These are phyloP conservation scores for Pseudogymnoascus sp. DNA, from an alignment of 2,329 filamentous ascomycete species.

Conservation along the genomic window DNA sequence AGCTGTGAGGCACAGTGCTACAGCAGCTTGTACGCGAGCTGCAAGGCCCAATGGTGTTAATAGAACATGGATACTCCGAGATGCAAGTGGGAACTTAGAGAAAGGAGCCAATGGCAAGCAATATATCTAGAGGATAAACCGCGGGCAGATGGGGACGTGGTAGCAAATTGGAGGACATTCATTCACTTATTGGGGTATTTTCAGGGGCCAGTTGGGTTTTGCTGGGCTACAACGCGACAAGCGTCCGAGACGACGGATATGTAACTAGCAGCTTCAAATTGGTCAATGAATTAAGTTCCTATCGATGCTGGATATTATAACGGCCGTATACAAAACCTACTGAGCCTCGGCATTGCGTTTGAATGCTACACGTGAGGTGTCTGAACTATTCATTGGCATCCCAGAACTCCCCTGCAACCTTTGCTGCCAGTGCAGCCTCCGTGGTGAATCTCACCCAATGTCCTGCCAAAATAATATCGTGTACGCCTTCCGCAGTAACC, in stretches of 20 bases:
- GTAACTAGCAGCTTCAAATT: not conserved
- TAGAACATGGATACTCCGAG: not conserved
- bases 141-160: not conserved
- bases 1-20: not conserved
- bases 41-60: not conserved
- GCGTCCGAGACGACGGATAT: not conserved
- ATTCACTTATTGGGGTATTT: not conserved
- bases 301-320: not conserved
- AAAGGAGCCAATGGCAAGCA: not conserved
- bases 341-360: not conserved
- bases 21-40: not conserved
- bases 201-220: not conserved
- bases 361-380: not conserved
- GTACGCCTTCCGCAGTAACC: conserved; percentile 33
- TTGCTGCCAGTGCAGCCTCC: conserved; percentile 21
- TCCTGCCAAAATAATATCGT: conserved; percentile 39
- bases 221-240: not conserved
- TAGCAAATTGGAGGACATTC: not conserved
- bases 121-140: not conserved
- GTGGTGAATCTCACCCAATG: conserved; percentile 34
- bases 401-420: conserved; percentile 10
- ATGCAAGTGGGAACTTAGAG: not conserved
- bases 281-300: not conserved
- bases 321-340: not conserved
- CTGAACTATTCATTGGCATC: not conserved